phyloP scores from a whole-genome alignment of 805 yeast species.

The Monosporozyma aerobia region DNA sequence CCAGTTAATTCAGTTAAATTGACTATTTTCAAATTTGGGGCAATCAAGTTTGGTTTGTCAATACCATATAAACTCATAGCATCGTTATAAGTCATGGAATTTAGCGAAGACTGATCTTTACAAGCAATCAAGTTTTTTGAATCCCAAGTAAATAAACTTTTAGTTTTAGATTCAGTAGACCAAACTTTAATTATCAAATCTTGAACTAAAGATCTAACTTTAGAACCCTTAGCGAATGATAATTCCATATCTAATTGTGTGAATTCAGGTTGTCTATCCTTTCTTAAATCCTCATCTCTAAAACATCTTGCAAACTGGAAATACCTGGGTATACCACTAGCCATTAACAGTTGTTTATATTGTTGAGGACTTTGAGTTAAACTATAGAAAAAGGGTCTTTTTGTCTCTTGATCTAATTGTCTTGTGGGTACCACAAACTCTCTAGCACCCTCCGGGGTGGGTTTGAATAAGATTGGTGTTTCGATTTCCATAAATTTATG shows the following conservation, averaged over 20 bases:
- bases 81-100: conserved; percentile 51
- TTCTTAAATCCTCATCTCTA: conserved; percentile 89
- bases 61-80: conserved; percentile 74
- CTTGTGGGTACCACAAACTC: conserved; percentile 94
- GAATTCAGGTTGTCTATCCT: conserved; percentile 95
- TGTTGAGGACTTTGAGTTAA: conserved; percentile 98
- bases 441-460: conserved; percentile 97
- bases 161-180: conserved; percentile 34
- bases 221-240: conserved; percentile 64
- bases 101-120: conserved; percentile 22
- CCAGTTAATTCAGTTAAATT: conserved; percentile 38
- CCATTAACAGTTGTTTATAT: conserved; percentile 89
- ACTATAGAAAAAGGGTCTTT: conserved; percentile 51
- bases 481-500: conserved; percentile 70
- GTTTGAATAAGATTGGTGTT: conserved; percentile 86
- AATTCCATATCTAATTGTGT: conserved; percentile 95
- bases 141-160: conserved; percentile 25
- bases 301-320: conserved; percentile 91
- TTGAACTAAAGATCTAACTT: conserved; percentile 61
- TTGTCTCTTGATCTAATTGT: conserved; percentile 20
- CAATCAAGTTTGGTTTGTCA: conserved; percentile 87
- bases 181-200: conserved; percentile 47
- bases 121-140: conserved; percentile 4
- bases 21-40: conserved; percentile 41
- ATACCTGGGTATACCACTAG: conserved; percentile 79